Percentiles rank a stretch among this genome's conserved stretches.
Conservation (phyloP, 495 filamentous ascomycete genomes). For the Astrocystis sublimbata region DNA sequence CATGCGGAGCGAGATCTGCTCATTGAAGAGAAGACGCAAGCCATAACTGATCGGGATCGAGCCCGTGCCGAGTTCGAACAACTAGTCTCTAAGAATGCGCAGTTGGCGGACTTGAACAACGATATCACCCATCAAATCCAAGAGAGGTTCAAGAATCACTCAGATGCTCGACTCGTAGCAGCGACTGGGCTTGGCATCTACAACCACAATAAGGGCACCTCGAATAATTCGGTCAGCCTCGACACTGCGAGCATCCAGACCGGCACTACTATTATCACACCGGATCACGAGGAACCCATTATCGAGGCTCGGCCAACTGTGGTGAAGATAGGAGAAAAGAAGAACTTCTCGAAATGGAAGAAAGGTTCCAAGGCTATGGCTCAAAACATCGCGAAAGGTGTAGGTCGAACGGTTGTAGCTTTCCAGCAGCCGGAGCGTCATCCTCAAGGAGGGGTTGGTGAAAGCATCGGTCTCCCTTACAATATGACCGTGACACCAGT, state of each 20-base stretch:
- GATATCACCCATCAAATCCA: conserved; percentile 93
- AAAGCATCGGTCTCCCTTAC: conserved; percentile 62
- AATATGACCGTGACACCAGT: conserved; percentile 57
- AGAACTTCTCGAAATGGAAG: conserved; percentile 98
- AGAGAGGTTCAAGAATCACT: conserved; percentile 76
- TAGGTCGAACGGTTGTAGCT: conserved; percentile 74
- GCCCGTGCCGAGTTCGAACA: conserved; percentile 94
- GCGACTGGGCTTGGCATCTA: conserved; percentile 85
- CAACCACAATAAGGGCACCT: conserved; percentile 70
- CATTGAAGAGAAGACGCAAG: conserved; percentile 74
- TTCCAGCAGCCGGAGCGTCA: conserved; percentile 55
- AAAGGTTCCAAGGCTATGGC: conserved; percentile 90
- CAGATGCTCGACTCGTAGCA: conserved; percentile 52
- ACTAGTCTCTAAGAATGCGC: conserved; percentile 87
- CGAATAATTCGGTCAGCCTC: conserved; percentile 63
- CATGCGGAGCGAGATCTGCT: conserved; percentile 80
- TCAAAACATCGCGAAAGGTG: conserved; percentile 89
- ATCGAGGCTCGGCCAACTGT: conserved; percentile 80
- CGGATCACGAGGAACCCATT: conserved; percentile 67
- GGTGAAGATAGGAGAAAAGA: conserved; percentile 80
- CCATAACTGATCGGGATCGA: conserved; percentile 82
- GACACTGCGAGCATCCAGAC: conserved; percentile 53
- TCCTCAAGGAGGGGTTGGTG: conserved; percentile 49
- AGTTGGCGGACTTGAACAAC: conserved; percentile 91
- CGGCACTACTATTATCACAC: conserved; percentile 59